Base-by-base conservation (phyloP, 192 early-diverging fungal genomes). In the Entomortierella beljakovae region DNA sequence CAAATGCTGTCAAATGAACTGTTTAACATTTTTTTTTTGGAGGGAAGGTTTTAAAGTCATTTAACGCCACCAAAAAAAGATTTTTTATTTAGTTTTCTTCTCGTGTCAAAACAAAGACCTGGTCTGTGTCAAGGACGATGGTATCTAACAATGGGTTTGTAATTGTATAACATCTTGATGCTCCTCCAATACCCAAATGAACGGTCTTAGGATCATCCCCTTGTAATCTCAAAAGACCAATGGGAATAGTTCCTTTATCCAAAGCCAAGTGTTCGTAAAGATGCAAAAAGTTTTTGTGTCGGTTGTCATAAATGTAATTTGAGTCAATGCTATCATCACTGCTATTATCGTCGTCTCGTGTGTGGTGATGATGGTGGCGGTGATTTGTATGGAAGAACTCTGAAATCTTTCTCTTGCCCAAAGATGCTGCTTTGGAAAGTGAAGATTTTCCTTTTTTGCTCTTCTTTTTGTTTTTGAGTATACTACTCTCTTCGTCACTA, bases 121-220 rank as follows among this genome's bases (percentile, higher is more conserved):
- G 61, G 53, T 93, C 92, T 25, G 82, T 83, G 33, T 74, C 80
- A 43, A 77, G 71, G 61, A 92, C 34, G 15, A 91, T 29, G 4
- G 90, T 71, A 22, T 82, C 83, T 61, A 87, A 60, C 26, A 89
- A 65, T 20, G 92, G 92, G 71, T 93, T 93, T 5, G 89, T 89
- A 72, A 65, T 91, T 84, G 84, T 86, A 90, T 40, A 91, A 84
- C 58, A 92, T 66, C 64, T 80, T 75, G 84, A 92, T 84, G 29
- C 85, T 64, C 62, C 82, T 52, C 55, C 71, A 48, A 68, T 80
- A 42, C 57, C 82, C 61, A 62, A 79, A 68, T 64, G 83, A 60
- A 66, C 86, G 5, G 57, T 79, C 66, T 69, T 79, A 50, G 75
- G 75, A 46, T 79, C 75, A 55, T 79, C 75, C 0, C 75, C 75